These are phyloP conservation scores for Aspergillus hortae DNA, from an alignment of 2,329 filamentous ascomycete species.

Conservation along the genomic window DNA sequence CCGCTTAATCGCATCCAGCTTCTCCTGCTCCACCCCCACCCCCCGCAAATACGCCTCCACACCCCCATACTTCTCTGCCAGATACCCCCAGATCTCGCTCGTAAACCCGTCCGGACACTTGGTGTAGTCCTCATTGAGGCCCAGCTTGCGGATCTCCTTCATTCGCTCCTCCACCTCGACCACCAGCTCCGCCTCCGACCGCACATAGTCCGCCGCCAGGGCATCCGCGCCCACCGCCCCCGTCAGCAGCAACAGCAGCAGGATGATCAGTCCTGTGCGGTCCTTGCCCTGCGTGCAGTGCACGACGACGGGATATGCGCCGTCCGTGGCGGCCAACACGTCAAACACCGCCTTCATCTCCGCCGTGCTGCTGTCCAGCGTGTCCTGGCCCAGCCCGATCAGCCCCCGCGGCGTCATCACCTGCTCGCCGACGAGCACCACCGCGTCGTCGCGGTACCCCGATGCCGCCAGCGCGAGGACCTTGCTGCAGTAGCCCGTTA, in stretches of 20 bases:
- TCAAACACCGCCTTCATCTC: conserved; percentile 69
- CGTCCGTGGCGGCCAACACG: conserved; percentile 46
- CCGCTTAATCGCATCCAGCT: conserved; percentile 38
- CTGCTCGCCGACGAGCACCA: conserved; percentile 64
- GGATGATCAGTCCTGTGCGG: conserved; percentile 68
- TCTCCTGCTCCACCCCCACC: conserved; percentile 55
- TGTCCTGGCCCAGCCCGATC: conserved; percentile 65
- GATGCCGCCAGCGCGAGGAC: conserved; percentile 61
- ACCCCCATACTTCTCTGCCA: conserved; percentile 63
- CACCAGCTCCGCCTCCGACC: conserved; percentile 60
- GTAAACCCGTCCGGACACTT: conserved; percentile 64
- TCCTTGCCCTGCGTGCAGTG: conserved; percentile 93
- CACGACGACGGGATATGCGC: conserved; percentile 61
- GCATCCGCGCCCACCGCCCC: conserved; percentile 51
- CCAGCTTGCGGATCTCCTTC: conserved; percentile 66
- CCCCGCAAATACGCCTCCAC: conserved; percentile 61
- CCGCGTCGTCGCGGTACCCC: conserved; percentile 66
- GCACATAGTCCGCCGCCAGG: conserved; percentile 68
- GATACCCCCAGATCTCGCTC: conserved; percentile 52
- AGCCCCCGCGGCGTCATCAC: conserved; percentile 72
- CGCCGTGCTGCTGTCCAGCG: conserved; percentile 62
- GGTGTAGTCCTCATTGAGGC: conserved; percentile 70
- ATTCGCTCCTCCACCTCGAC: conserved; percentile 62
- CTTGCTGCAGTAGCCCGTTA: conserved; percentile 30
- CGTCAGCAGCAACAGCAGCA: conserved; percentile 65